phyloP scores from a whole-genome alignment of 1,284 basidiomycete genomes.

The Apiotrichum akiyoshidainum region DNA sequence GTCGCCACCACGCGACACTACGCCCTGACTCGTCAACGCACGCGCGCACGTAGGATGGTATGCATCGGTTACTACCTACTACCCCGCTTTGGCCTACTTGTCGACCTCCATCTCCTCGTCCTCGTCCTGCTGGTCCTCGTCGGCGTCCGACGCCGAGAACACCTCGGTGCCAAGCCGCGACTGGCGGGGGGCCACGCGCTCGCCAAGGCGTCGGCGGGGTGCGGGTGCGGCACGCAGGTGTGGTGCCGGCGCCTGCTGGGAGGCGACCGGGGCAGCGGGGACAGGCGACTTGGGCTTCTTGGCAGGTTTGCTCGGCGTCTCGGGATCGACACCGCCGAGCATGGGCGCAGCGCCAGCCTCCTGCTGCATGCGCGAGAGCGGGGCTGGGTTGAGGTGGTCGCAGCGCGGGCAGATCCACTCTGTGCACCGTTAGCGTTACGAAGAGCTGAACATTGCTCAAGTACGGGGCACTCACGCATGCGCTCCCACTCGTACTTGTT shows the following conservation, averaged over 20 bases:
- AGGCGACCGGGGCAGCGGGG: neutral
- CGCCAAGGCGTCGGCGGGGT: slow-evolving; percentile 24
- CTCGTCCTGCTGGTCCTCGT: slow-evolving; percentile 17
- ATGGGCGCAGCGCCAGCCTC: neutral
- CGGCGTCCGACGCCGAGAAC: slow-evolving; percentile 30
- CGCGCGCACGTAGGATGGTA: neutral
- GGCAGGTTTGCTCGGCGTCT: slow-evolving; percentile 17
- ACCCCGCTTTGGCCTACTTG: slow-evolving; percentile 10
- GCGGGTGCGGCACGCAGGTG: slow-evolving; percentile 9
- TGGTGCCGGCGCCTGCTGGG: neutral
- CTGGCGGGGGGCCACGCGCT: slow-evolving; percentile 30
- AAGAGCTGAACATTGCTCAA: no score
- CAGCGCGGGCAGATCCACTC: slow-evolving; percentile 51
- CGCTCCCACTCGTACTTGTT: slow-evolving; percentile 79
- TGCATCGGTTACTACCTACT: neutral
- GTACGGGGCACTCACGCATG: slow-evolving; percentile 79
- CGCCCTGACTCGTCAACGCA: no score
- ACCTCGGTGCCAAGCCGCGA: slow-evolving; percentile 42
- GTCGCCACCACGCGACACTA: no score
- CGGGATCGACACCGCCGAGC: slow-evolving; percentile 1
- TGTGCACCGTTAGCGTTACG: slow-evolving; percentile 16
- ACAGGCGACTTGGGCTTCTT: slow-evolving; percentile 1
- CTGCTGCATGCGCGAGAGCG: slow-evolving; percentile 27
- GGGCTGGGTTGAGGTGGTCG: slow-evolving; percentile 47
- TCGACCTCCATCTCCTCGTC: slow-evolving; percentile 38